A percentile compares a stretch with the other conserved stretches of the same genome.
Conservation (phyloP, 495 filamentous ascomycete genomes). For the Talaromyces trachyspermus region DNA sequence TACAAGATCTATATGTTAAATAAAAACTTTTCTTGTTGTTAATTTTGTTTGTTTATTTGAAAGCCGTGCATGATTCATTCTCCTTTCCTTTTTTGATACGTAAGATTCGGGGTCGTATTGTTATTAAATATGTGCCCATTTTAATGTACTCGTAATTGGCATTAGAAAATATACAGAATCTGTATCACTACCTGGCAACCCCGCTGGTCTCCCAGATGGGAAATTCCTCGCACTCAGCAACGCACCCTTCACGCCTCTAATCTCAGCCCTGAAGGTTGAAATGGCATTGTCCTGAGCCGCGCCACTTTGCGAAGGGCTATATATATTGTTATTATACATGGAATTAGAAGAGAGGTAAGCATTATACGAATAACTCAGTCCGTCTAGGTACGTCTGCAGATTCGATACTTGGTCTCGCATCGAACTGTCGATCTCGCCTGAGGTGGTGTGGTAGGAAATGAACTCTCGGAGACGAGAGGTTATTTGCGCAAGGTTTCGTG, state of each 20-base stretch:
- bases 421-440: constrained; percentile 36
- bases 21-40: constrained; percentile 5
- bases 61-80: too few relatives aligned
- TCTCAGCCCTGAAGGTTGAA: constrained; percentile 69
- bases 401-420: constrained; percentile 37
- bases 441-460: constrained; percentile 36
- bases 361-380: constrained; percentile 37
- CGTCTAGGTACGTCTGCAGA: constrained; percentile 45
- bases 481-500: constrained; percentile 38
- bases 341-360: constrained; percentile 5
- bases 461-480: constrained; percentile 48
- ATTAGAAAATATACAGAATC: too few relatives aligned
- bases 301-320: constrained; percentile 18
- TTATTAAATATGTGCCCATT: background rate
- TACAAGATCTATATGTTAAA: background rate
- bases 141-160: too few relatives aligned
- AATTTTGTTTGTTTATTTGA: background rate
- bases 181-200: background rate
- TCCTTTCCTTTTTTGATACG: too few relatives aligned
- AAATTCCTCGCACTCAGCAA: constrained; percentile 72
- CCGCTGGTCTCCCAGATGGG: constrained; percentile 31
- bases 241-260: constrained; percentile 87
- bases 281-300: constrained; percentile 79
- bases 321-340: constrained; percentile 14
- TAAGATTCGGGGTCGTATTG: too few relatives aligned